Base-by-base conservation (phyloP, 805 yeast species). In the Naumovozyma dairenensis region DNA sequence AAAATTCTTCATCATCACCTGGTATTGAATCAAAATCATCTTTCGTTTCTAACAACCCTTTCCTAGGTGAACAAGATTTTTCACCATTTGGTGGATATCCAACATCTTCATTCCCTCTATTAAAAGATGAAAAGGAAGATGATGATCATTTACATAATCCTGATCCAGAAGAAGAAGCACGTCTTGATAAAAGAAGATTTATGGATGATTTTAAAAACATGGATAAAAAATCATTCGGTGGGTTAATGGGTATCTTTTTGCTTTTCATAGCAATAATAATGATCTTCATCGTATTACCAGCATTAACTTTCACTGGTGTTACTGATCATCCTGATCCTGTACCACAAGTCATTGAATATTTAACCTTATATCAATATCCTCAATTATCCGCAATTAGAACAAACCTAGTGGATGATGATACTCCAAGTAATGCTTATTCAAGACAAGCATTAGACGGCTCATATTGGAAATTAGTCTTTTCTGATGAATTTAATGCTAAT, bases 41-140 rank as follows among this genome's bases (percentile, higher is more conserved):
- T 17, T 35, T 40, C 8, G 44, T 53, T 4, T 44, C 53, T 7
- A 56, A 62, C 36, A 73, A 39, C 68, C 33, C 26, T 5, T 24
- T 24, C 26, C 5, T 24, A 5, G 66, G 65, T 27, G 76, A 69
- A 48, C 71, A 76, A 13, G 87, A 80, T 48, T 77, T 76, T 44
- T 74, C 80, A 33, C 96, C 96, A 3, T 87, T 87, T 62, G 96
- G 96, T 31, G 96, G 96, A 7, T 86, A 83, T 57, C 96, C 96
- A 0, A 94, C 94, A 5, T 69, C 85, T 12, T 76, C 86, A 4
- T 87, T 87, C 63, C 96, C 96, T 1, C 63, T 87, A 38, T 80
- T 75, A 49, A 77, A 87, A 41, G 96, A 87, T 40, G 96, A 87
- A 48, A 83, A 84, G 59, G 97, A 87, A 57, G 79, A 81, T 9